Evolutionary conservation across 2,329 filamentous ascomycete species (phyloP), one percentile per base, ranked within the genome.

Genomic region (Myriosclerotinia duriaeana): DNA sequence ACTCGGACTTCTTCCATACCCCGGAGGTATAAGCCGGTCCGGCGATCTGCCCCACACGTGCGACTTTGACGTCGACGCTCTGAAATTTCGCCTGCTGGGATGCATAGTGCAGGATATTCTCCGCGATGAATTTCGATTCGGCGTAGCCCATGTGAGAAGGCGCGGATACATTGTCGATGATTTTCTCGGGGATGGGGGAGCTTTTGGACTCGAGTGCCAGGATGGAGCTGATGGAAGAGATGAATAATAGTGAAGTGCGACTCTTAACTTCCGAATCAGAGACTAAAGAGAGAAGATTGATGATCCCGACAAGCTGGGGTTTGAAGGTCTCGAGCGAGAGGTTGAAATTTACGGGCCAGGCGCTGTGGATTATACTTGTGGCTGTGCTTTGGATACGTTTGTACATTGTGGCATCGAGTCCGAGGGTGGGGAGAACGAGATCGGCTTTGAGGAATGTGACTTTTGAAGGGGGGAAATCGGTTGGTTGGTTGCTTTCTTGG

Each of bases 361-460:
- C 69, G 53, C 70, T 72, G 42, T 69, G 1, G 26, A 73, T 70
- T n/a, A 73, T 64, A n/a, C 63, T 46, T 22, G 68, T 70, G 38
- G 53, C 60, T 7, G 61, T 38, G 70, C 76, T 53, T 20, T 54
- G 44, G 14, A 72, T 46, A 4, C 38, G 26, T 6, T 64, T 38
- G 62, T 69, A 71, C 11, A 30, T 48, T 46, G 54, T 34, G 3
- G 55, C 6, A 3, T 1, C 67, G 0, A 89, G 78, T 0, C 85
- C 85, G 0, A 89, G 78, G 0, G 78, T 73, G 12, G 80, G 77
- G 14, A 40, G 15, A 0, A 80, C 78, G 15, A 82, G 78, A 69
- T 87, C 82, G 1, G 79, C 80, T 38, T 80, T 78, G 4, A 83
- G 72, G 50, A 86, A 84, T 53, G 82, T 78, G 9, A 80, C 76